Evolutionary conservation across 768 basidiomycete species (phyloP), one percentile per base, ranked within the genome.

Genomic region (Candolleomyces aberdarensis): DNA sequence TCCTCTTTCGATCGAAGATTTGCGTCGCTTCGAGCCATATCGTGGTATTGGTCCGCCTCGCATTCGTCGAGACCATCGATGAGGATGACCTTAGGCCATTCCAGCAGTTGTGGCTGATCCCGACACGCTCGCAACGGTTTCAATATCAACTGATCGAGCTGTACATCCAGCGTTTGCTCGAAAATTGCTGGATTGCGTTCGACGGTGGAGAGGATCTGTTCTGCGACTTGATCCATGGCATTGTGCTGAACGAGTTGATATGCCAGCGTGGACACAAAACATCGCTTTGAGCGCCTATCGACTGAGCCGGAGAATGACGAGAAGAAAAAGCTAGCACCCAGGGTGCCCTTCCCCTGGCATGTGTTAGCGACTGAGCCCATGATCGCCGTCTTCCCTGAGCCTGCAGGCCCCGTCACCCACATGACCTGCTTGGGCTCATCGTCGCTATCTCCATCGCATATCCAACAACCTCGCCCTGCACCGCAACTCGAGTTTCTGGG

Each of bases 321-420:
- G 39, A 63, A 63, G 46, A 63, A 59, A 31, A 55, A 59, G 44
- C 53, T 59, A 15, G 52, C 62, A 2, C 46, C 51, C 3, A 63
- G 53, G 7, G 14, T 40, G 20, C 47, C 51, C 41, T 55, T 40
- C 29, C 31, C 41, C 22, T 54, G 36, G 29, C 51, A 55, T 13
- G 32, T 46, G 9, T 63, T 53, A 3, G 62, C 57, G n/a, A 63
- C 31, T 9, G 53, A 52, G 11, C 54, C 52, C 40, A 48, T 47
- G 19, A 63, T 58, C 15, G 58, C 58, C 0, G 62, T 59, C 31
- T 59, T 63, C 1, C 62, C 62, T 15, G 57, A 19, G 10, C 62
- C 61, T 1, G 61, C 55, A 29, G 56, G 56, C 9, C 61, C 62
- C 6, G 31, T 51, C 10, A 63, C 20, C 62, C 62, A 59, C n/a